phyloP scores from a whole-genome alignment of 139 green algal genomes.

The Trebouxia sp. region DNA sequence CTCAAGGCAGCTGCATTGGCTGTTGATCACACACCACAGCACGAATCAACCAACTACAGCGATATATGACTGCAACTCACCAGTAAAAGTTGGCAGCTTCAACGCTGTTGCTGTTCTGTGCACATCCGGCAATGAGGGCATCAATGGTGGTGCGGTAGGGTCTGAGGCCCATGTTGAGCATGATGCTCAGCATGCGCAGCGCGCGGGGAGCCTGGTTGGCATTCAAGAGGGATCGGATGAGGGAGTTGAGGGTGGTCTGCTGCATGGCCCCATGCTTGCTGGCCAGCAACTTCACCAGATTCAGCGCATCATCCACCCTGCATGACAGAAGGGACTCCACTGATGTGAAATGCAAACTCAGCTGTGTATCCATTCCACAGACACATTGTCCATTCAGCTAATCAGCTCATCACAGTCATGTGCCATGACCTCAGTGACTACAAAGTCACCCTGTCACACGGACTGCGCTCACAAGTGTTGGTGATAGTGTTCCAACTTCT shows the following conservation, averaged over 20 bases:
- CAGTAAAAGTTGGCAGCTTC: constrained; percentile 48
- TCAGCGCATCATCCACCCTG: constrained; percentile 63
- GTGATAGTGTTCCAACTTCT: too few relatives aligned
- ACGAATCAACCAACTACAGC: background rate
- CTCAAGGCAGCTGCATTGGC: too few relatives aligned
- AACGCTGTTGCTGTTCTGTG: constrained; percentile 22
- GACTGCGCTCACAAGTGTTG: too few relatives aligned
- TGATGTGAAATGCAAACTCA: background rate
- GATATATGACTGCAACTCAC: background rate
- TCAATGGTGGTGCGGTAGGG: constrained; percentile 44
- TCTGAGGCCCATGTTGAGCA: constrained; percentile 42
- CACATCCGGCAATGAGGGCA: constrained; percentile 49
- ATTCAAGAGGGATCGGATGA: constrained; percentile 43
- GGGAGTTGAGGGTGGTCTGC: constrained; percentile 56
- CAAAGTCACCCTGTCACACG: background rate
- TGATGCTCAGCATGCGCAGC: constrained; percentile 59
- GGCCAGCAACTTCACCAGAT: constrained; percentile 62
- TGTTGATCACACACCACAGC: background rate
- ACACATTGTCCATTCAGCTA: too few relatives aligned
- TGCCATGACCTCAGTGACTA: background rate
- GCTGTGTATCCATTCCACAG: background rate
- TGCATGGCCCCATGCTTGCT: constrained; percentile 53
- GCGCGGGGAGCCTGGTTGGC: constrained; percentile 34
- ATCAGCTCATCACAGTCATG: background rate
- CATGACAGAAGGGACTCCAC: background rate